These are phyloP conservation scores for Sclerospora graminicola DNA, from an alignment of 352 stramenopile genomes.

Conservation along the genomic window DNA sequence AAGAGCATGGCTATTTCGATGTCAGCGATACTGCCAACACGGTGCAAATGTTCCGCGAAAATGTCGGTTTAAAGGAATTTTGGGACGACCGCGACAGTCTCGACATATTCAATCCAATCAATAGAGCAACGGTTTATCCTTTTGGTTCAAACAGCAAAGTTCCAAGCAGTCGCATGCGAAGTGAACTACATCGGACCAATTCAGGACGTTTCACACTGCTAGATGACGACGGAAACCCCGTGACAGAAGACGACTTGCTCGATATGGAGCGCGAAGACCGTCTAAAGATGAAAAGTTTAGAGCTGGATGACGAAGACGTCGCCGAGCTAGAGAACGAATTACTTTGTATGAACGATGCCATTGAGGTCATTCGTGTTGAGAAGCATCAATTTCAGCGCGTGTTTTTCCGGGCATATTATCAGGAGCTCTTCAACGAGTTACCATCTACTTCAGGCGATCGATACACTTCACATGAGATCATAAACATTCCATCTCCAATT, in stretches of 20 bases:
- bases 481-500: conserved; percentile 12
- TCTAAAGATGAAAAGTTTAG: conserved; percentile 36
- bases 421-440: conserved; percentile 13
- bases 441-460: conserved; percentile 1
- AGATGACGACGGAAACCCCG: conserved; percentile 45
- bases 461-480: conserved; percentile 1
- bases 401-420: conserved; percentile 33
- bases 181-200: conserved; percentile 13
- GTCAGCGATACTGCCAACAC: conserved; percentile 60
- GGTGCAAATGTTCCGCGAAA: conserved; percentile 64
- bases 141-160: conserved; percentile 23
- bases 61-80: conserved; percentile 54
- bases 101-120: conserved; percentile 15
- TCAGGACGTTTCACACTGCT: conserved; percentile 41
- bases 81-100: conserved; percentile 41
- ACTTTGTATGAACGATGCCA: conserved; percentile 33
- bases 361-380: conserved; percentile 52
- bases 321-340: conserved; percentile 43
- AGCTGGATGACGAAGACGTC: conserved; percentile 49
- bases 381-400: conserved; percentile 46
- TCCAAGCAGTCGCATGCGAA: conserved; percentile 20
- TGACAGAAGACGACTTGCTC: conserved; percentile 39
- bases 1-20: conserved; percentile 71
- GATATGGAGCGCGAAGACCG: conserved; percentile 37
- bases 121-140: conserved; percentile 20